A percentile compares a stretch with the other conserved stretches of the same genome.
Conservation (phyloP, 2,329 filamentous ascomycete genomes). For the Zasmidium cellare region DNA sequence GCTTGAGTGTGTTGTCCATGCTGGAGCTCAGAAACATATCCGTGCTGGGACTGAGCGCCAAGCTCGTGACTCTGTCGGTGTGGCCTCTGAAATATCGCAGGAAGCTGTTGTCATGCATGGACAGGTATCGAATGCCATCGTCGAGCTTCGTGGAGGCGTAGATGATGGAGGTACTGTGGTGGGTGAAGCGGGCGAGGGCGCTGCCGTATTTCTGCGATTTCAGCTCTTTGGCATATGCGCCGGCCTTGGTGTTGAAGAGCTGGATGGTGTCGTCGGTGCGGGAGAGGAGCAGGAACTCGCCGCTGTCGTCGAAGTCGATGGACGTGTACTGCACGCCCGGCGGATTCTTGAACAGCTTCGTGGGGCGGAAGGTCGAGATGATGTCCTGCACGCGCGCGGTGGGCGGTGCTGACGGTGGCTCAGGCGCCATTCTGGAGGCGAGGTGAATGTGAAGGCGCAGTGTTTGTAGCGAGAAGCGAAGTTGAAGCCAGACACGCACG, state of each 20-base stretch:
- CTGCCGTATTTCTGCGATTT: slow-evolving; percentile 97
- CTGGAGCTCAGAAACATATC: slow-evolving; percentile 93
- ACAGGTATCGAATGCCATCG: slow-evolving; percentile 82
- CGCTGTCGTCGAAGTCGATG: slow-evolving; percentile 93
- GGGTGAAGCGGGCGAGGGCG: slow-evolving; percentile 90
- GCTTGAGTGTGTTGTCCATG: slow-evolving; percentile 82
- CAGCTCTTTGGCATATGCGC: slow-evolving; percentile 82
- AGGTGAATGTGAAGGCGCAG: background rate
- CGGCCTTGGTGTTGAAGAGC: slow-evolving; percentile 90
- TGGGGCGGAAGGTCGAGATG: slow-evolving; percentile 74
- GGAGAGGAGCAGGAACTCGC: slow-evolving; percentile 86
- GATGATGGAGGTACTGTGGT: slow-evolving; percentile 85
- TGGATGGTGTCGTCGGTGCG: slow-evolving; percentile 95
- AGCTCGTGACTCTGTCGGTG: slow-evolving; percentile 76
- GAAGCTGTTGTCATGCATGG: slow-evolving; percentile 92
- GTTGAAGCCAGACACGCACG: too few species aligned
- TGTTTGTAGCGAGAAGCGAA: too few species aligned
- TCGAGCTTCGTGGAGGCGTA: slow-evolving; percentile 97
- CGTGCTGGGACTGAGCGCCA: slow-evolving; percentile 79
- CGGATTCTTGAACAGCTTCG: slow-evolving; percentile 51
- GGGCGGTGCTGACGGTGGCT: slow-evolving; percentile 29
- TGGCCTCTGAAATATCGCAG: slow-evolving; percentile 96
- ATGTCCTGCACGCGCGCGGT: slow-evolving; percentile 70
- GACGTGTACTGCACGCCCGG: slow-evolving; percentile 71
- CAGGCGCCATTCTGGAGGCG: slow-evolving; percentile 23